These are phyloP conservation scores for Trichoderma arundinaceum DNA, from an alignment of 2,329 filamentous ascomycete species.

Conservation along the genomic window DNA sequence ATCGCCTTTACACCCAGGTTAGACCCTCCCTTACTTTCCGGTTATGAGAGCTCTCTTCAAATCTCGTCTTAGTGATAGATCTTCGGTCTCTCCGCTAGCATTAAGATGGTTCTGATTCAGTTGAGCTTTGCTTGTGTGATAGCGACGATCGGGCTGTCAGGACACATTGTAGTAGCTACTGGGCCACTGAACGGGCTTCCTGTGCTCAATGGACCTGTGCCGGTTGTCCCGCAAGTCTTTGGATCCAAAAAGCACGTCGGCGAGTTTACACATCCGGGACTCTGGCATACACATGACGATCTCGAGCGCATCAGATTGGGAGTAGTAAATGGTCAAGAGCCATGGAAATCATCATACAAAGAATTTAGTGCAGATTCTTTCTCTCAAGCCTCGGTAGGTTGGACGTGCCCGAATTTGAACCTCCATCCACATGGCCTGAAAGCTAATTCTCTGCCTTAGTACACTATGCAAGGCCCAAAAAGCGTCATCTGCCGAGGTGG, in stretches of 20 bases:
- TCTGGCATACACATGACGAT: constrained; percentile 14
- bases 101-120: neutral
- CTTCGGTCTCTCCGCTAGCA: neutral
- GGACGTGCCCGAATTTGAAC: neutral
- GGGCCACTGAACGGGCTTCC: constrained; percentile 11
- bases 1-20: neutral
- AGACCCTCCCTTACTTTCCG: neutral
- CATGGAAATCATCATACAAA: neutral
- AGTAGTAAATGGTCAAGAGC: neutral
- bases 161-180: neutral
- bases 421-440: neutral
- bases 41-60: neutral
- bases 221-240: neutral
- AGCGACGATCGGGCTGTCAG: neutral
- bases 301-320: constrained; percentile 9
- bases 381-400: neutral
- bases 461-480: constrained; percentile 12
- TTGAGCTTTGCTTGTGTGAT: neutral
- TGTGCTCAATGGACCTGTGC: neutral
- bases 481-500: neutral
- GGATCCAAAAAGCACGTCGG: constrained; percentile 10
- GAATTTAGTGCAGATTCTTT: neutral
- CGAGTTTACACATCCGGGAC: constrained; percentile 6
- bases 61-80: neutral
- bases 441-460: neutral